phyloP scores from a whole-genome alignment of 345 rosid species.

The Camelina neglecta region DNA sequence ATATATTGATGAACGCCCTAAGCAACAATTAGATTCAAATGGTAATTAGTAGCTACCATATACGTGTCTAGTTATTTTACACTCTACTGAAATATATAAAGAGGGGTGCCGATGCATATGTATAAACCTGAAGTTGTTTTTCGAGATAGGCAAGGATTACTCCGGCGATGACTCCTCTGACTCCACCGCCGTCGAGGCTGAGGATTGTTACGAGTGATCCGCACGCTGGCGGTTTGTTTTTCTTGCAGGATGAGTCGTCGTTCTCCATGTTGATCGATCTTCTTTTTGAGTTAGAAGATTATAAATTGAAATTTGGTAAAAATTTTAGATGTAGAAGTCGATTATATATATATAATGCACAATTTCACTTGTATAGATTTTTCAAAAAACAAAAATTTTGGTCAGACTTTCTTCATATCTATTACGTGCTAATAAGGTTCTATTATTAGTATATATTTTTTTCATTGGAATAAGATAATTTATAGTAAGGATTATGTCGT shows the following conservation, averaged over 20 bases:
- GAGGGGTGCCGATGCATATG: no score
- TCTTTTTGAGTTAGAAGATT: slow-evolving; percentile 5
- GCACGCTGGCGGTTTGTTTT: slow-evolving; percentile 49
- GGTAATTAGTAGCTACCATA: neutral
- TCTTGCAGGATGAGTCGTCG: neutral
- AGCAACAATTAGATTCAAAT: neutral
- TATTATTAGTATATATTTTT: neutral
- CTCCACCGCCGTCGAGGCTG: slow-evolving; percentile 81
- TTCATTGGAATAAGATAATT: neutral
- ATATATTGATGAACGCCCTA: neutral
- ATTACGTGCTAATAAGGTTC: slow-evolving; percentile 32
- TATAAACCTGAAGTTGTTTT: slow-evolving; percentile 72
- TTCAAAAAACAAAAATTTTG: neutral
- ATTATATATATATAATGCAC: slow-evolving; percentile 3
- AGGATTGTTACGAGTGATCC: slow-evolving; percentile 69
- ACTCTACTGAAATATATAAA: neutral
- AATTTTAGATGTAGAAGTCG: neutral
- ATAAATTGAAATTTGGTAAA: neutral
- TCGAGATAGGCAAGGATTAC: slow-evolving; percentile 71
- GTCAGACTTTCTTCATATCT: slow-evolving; percentile 23
- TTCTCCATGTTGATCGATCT: slow-evolving; percentile 32
- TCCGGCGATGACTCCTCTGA: slow-evolving; percentile 70
- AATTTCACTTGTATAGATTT: neutral
- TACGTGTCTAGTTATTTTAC: neutral
- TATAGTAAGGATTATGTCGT: neutral